These are phyloP conservation scores for Colletotrichum cereale DNA, from an alignment of 2,329 filamentous ascomycete genomes.

Conservation along the genomic window DNA sequence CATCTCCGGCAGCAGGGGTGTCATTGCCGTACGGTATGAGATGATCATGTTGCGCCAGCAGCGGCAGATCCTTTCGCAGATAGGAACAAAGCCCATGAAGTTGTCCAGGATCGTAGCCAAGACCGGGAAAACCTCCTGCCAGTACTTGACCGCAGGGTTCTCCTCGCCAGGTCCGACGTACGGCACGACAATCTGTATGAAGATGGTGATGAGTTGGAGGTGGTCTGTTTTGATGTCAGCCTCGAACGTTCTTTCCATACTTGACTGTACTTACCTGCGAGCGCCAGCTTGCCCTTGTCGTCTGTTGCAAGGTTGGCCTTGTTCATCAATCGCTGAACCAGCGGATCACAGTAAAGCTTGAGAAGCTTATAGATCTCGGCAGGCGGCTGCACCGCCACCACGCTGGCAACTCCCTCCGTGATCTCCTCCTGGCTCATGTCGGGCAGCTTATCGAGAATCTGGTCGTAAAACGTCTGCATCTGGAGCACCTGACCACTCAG, in stretches of 20 bases:
- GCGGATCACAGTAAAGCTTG: constrained; percentile 92
- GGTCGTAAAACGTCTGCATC: constrained; percentile 92
- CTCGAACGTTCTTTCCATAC: neutral
- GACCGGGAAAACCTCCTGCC: constrained; percentile 91
- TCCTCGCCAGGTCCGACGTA: constrained; percentile 78
- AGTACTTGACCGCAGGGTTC: constrained; percentile 95
- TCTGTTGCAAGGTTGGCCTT: constrained; percentile 89
- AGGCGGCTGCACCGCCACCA: constrained; percentile 87
- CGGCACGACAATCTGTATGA: constrained; percentile 83
- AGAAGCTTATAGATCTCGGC: constrained; percentile 85
- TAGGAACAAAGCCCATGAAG: constrained; percentile 87
- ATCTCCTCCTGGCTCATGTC: constrained; percentile 93
- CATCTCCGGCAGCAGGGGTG: constrained; percentile 84
- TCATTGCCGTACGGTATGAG: constrained; percentile 91
- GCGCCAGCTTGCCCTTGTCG: constrained; percentile 84
- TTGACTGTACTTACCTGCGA: constrained; percentile 75
- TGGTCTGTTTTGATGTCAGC: constrained; percentile 72
- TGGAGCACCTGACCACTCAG: constrained; percentile 86
- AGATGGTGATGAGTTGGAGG: constrained; percentile 90
- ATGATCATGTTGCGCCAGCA: constrained; percentile 98
- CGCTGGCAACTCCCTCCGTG: constrained; percentile 93
- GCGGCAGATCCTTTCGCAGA: constrained; percentile 92
- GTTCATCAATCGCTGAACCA: constrained; percentile 85
- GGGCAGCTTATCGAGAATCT: constrained; percentile 87
- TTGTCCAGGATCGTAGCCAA: constrained; percentile 88